phyloP scores from a whole-genome alignment of 805 yeast genomes.

The Debaryomyces castellii region DNA sequence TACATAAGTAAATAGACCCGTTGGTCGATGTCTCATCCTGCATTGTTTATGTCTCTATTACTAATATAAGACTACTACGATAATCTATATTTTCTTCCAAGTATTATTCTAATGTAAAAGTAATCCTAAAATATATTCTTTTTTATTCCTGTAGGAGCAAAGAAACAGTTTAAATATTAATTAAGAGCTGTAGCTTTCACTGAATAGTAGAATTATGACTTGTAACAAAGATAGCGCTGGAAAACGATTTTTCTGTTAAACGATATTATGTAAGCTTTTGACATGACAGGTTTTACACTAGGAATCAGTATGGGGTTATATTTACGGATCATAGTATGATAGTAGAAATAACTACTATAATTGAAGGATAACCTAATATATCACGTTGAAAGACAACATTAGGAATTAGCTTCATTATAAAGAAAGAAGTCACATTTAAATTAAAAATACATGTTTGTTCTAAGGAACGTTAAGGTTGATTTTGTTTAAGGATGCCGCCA shows the following conservation, averaged over 20 bases:
- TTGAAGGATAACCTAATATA: too few relatives aligned
- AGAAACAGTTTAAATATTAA: neutral
- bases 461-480: neutral
- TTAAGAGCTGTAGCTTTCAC: neutral
- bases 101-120: neutral
- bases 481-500: conserved; percentile 8
- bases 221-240: neutral
- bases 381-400: too few relatives aligned
- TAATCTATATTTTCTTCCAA: neutral
- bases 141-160: neutral
- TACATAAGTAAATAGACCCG: conserved; percentile 50
- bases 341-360: neutral
- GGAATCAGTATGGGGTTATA: neutral
- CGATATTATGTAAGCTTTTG: neutral
- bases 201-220: neutral
- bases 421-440: too few relatives aligned
- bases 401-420: too few relatives aligned
- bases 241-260: neutral
- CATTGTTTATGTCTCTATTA: neutral
- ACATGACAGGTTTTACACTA: neutral
- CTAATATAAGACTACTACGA: neutral
- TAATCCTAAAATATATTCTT: neutral
- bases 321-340: neutral
- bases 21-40: conserved; percentile 8
- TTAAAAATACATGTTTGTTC: neutral